A percentile compares a stretch with the other conserved stretches of the same genome.
phyloP scores from a whole-genome alignment of 2,329 filamentous ascomycete species.

The Cordyceps cicadae region DNA sequence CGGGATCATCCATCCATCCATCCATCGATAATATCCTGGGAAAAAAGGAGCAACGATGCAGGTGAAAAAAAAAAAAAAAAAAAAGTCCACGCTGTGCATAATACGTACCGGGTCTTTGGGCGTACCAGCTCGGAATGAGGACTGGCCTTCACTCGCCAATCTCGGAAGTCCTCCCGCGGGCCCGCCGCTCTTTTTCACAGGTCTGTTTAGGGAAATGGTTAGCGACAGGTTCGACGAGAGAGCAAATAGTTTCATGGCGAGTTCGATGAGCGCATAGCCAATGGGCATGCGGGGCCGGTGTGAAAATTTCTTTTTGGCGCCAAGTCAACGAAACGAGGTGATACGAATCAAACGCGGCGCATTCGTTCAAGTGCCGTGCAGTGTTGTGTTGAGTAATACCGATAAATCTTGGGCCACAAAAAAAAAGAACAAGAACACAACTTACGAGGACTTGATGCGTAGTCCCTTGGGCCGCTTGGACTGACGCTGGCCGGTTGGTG shows the following conservation, averaged over 20 bases:
- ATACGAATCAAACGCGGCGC: not conserved
- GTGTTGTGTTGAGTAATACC: not conserved
- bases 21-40: not conserved
- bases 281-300: not conserved
- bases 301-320: not conserved
- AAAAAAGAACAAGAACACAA: slow-evolving; percentile 19
- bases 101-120: slow-evolving; percentile 45
- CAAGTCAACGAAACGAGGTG: not conserved
- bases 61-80: not conserved
- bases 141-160: slow-evolving; percentile 54
- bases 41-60: too few species aligned
- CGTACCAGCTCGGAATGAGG: slow-evolving; percentile 50
- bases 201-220: slow-evolving; percentile 37
- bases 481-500: slow-evolving; percentile 47
- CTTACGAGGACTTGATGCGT: slow-evolving; percentile 63
- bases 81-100: not conserved
- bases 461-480: slow-evolving; percentile 53
- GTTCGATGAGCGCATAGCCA: not conserved
- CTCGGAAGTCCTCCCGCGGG: slow-evolving; percentile 61
- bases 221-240: not conserved
- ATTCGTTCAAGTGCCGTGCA: not conserved
- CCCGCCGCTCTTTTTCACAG: slow-evolving; percentile 62
- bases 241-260: not conserved
- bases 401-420: too few species aligned
- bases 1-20: not conserved